Evolutionary conservation across 257 asterid species (phyloP).

Genomic region (Voacanga thouarsii): DNA sequence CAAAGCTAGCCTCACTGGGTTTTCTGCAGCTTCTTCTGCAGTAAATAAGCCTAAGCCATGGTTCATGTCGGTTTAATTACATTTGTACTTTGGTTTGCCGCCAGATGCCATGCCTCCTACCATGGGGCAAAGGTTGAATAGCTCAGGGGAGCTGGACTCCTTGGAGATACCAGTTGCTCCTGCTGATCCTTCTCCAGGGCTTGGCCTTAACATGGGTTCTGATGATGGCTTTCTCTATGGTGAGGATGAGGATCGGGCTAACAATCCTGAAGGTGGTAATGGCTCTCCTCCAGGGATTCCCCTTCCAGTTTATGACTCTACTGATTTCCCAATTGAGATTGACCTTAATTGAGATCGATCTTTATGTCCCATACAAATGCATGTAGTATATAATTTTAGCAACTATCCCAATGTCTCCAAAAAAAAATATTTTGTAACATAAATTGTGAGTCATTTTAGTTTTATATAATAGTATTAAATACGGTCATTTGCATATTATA

Average conservation of each 20-base stretch:
- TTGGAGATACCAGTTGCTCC: no score
- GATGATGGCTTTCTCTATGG: background rate
- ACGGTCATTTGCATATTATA: no score
- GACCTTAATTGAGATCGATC: no score
- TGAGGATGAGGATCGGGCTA: background rate
- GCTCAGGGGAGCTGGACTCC: background rate
- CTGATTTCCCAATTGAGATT: background rate
- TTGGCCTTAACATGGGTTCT: background rate
- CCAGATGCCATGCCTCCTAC: background rate
- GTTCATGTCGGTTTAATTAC: conserved; percentile 50
- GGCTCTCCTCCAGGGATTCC: background rate
- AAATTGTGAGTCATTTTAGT: no score
- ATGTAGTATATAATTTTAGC: no score
- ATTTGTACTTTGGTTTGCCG: background rate
- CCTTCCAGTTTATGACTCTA: background rate
- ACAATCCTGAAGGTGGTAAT: background rate
- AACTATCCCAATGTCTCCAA: no score
- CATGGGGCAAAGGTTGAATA: background rate
- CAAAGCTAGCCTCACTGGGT: conserved; percentile 10
- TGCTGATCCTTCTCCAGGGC: no score
- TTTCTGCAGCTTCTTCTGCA: conserved; percentile 46
- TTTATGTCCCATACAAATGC: no score
- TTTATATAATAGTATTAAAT: no score
- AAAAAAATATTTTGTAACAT: no score
- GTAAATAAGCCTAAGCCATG: conserved; percentile 27